These are phyloP conservation scores for Suhomyces bribrorum DNA, from an alignment of 1,139 yeast species.

Conservation along the genomic window DNA sequence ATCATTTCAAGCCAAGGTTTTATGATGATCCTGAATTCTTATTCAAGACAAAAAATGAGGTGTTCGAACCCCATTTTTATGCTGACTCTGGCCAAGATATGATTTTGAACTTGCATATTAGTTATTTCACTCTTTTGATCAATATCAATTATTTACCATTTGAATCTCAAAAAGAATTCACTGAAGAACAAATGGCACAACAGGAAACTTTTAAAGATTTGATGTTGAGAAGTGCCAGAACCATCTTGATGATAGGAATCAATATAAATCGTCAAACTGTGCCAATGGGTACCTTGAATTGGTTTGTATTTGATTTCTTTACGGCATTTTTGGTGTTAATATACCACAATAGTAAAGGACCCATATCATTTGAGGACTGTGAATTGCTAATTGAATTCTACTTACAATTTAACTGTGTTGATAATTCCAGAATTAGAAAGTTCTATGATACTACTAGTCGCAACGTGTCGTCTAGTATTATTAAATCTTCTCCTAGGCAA, in stretches of 20 bases:
- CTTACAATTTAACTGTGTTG: neutral
- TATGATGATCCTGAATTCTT: conserved; percentile 7
- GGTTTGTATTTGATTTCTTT: conserved; percentile 35
- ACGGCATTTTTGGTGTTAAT: conserved; percentile 29
- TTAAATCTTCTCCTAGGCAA: neutral
- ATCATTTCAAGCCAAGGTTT: conserved; percentile 5
- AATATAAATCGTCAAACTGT: conserved; percentile 22
- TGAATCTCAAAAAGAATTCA: conserved; percentile 19
- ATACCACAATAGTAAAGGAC: neutral
- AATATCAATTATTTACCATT: conserved; percentile 31
- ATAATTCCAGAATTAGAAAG: conserved; percentile 1
- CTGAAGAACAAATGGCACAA: conserved; percentile 19
- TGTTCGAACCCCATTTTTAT: neutral
- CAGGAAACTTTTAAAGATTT: conserved; percentile 24
- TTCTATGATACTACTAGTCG: neutral
- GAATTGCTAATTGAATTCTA: conserved; percentile 3
- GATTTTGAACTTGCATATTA: conserved; percentile 26
- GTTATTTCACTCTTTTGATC: conserved; percentile 38
- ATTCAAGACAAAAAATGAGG: conserved; percentile 1
- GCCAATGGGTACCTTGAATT: conserved; percentile 29
- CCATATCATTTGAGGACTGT: neutral
- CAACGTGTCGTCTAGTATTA: neutral
- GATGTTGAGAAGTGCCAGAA: conserved; percentile 35
- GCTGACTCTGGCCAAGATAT: conserved; percentile 15
- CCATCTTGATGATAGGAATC: conserved; percentile 29